phyloP scores from a whole-genome alignment of 768 basidiomycete genomes.

The Mrakia gelida region DNA sequence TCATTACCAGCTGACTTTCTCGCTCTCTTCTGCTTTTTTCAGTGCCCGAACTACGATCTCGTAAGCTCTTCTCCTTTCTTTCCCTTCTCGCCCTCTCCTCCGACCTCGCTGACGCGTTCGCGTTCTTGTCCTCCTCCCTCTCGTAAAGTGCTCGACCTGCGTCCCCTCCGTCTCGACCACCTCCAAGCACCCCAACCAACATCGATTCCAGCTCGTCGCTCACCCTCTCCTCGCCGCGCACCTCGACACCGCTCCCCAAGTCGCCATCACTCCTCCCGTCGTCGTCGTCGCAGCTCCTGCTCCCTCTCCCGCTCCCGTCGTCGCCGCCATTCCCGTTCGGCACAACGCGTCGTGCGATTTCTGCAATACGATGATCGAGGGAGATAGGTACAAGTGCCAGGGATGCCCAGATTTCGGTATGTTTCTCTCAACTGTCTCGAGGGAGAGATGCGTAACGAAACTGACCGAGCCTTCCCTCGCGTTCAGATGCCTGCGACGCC shows the following conservation, averaged over 20 bases:
- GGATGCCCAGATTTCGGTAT: slow-evolving; percentile 66
- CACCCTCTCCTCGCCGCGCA: neutral
- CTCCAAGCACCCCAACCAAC: neutral
- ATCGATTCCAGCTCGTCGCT: slow-evolving; percentile 7
- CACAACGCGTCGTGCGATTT: slow-evolving; percentile 72
- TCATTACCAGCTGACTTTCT: neutral
- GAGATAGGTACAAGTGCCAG: slow-evolving; percentile 66
- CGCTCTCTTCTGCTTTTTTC: neutral
- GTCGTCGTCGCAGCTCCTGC: neutral
- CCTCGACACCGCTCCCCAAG: neutral
- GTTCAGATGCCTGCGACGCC: slow-evolving; percentile 58
- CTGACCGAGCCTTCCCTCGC: neutral
- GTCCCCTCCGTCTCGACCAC: neutral
- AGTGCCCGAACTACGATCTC: slow-evolving; percentile 38
- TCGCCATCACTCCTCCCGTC: neutral
- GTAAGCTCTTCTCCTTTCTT: neutral
- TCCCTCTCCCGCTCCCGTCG: neutral
- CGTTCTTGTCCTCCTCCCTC: neutral
- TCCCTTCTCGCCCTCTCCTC: neutral
- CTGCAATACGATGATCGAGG: slow-evolving; percentile 66
- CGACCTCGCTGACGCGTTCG: neutral
- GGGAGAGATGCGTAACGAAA: neutral
- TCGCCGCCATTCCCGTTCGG: neutral
- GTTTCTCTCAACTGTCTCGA: neutral
- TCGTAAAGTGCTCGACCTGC: slow-evolving; percentile 7